A percentile compares a stretch with the other conserved stretches of the same genome.
Conservation (phyloP, 2,329 filamentous ascomycete species). For the Colletotrichum navitas region DNA sequence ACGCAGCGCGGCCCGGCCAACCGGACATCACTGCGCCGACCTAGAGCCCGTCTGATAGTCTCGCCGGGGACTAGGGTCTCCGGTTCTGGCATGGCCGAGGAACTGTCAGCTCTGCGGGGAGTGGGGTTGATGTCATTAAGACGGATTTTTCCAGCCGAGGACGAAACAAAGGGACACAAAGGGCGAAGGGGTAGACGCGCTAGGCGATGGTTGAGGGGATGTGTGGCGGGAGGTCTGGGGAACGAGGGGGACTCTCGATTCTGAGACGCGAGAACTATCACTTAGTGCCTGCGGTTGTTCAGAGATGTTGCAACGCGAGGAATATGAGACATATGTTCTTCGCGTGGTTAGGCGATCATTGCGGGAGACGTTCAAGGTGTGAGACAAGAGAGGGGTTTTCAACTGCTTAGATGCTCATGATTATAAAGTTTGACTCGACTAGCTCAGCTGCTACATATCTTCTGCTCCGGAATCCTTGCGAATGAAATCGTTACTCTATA, state of each 20-base stretch:
- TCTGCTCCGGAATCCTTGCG: too few species aligned
- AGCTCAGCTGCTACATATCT: neutral
- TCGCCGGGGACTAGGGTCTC: neutral
- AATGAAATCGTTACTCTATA: conserved; percentile 39
- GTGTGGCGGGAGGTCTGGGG: neutral
- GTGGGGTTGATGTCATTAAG: conserved; percentile 10
- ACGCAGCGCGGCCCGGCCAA: neutral
- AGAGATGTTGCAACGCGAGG: neutral
- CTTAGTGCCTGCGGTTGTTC: neutral
- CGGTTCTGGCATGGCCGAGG: neutral
- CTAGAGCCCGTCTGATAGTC: neutral
- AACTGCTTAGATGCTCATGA: neutral
- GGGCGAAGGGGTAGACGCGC: neutral
- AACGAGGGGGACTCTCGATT: neutral
- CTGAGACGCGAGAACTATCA: neutral
- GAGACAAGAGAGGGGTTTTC: neutral
- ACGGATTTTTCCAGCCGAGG: too few species aligned
- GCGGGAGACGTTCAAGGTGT: too few species aligned
- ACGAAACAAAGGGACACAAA: conserved; percentile 5
- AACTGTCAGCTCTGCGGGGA: neutral
- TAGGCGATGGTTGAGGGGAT: conserved; percentile 2
- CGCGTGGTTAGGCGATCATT: neutral
- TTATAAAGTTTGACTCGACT: too few species aligned
- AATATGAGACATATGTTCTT: neutral
- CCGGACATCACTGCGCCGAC: conserved; percentile 2